These are phyloP conservation scores for Fusarium udum DNA, from an alignment of 2,329 filamentous ascomycete genomes.

Conservation along the genomic window DNA sequence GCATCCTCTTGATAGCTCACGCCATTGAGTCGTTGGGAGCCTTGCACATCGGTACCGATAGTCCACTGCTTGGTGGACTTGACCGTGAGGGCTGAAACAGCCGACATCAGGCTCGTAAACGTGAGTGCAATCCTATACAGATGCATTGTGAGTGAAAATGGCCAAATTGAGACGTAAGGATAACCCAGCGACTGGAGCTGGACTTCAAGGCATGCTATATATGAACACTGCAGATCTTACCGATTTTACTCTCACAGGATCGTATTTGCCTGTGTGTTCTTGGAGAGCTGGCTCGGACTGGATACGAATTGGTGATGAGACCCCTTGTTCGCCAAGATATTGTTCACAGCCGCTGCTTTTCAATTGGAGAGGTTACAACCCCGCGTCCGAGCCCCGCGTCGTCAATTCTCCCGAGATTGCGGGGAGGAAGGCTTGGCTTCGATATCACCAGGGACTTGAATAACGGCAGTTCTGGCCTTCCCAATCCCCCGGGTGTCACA, in stretches of 20 bases:
- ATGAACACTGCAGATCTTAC: too few relatives aligned
- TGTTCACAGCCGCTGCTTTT: not conserved
- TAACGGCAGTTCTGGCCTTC: not conserved
- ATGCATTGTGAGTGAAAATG: not conserved
- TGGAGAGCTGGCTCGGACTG: not conserved
- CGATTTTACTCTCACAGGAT: not conserved
- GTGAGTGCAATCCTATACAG: not conserved
- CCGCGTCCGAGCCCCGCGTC: not conserved
- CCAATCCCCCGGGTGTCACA: too few relatives aligned
- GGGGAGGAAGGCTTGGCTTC: not conserved
- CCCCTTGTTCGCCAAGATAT: not conserved
- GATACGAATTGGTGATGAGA: not conserved
- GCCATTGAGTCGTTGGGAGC: constrained; percentile 27
- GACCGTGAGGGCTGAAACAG: not conserved
- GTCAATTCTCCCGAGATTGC: not conserved
- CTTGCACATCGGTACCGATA: constrained; percentile 26
- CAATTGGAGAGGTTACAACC: not conserved
- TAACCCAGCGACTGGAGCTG: accelerated
- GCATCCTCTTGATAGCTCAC: constrained; percentile 34
- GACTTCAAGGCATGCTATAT: not conserved
- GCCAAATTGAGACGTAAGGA: too few relatives aligned
- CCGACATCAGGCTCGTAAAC: not conserved
- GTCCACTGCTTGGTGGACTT: constrained; percentile 27
- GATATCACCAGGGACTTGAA: not conserved
- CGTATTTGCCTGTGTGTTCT: not conserved